A percentile compares a stretch with the other conserved stretches of the same genome.
Evolutionary conservation across 495 filamentous ascomycete genomes (phyloP).

Genomic region (Aspergillus diversus): DNA sequence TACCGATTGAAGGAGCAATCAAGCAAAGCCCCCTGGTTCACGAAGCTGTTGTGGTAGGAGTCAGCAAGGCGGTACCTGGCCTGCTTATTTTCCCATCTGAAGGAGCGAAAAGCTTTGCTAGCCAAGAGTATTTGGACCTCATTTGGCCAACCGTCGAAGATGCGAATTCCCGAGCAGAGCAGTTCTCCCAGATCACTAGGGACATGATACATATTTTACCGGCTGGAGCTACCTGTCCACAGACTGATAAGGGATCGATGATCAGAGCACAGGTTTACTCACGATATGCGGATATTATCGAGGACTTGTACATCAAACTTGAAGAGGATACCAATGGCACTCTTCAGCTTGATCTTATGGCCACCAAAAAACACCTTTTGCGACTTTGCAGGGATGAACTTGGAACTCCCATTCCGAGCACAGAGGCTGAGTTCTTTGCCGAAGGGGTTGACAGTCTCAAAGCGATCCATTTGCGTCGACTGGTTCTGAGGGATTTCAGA

Average conservation of each 20-base stretch:
- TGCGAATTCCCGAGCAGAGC: constrained; percentile 53
- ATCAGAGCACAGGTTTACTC: constrained; percentile 58
- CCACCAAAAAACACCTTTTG: constrained; percentile 48
- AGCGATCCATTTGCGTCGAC: constrained; percentile 58
- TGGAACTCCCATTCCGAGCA: constrained; percentile 40
- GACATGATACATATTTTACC: constrained; percentile 56
- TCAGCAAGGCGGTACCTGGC: constrained; percentile 53
- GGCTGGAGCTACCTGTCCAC: constrained; percentile 45
- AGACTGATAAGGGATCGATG: constrained; percentile 60
- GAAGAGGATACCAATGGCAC: constrained; percentile 28
- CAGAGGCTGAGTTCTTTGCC: constrained; percentile 55
- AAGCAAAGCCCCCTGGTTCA: constrained; percentile 52
- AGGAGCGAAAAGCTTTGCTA: constrained; percentile 32
- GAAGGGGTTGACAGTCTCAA: constrained; percentile 64
- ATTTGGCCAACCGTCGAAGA: constrained; percentile 53
- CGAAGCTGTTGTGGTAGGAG: constrained; percentile 64
- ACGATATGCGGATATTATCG: constrained; percentile 51
- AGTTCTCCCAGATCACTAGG: constrained; percentile 58
- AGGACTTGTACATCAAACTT: constrained; percentile 47
- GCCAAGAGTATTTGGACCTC: constrained; percentile 46
- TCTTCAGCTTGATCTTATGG: constrained; percentile 40
- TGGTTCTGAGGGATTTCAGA: constrained; percentile 51
- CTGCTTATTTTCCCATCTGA: constrained; percentile 54
- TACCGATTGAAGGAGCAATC: constrained; percentile 62
- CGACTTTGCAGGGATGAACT: constrained; percentile 44